Evolutionary conservation across 73 alveolate species (phyloP).

Genomic region (Blepharisma japonicum): DNA sequence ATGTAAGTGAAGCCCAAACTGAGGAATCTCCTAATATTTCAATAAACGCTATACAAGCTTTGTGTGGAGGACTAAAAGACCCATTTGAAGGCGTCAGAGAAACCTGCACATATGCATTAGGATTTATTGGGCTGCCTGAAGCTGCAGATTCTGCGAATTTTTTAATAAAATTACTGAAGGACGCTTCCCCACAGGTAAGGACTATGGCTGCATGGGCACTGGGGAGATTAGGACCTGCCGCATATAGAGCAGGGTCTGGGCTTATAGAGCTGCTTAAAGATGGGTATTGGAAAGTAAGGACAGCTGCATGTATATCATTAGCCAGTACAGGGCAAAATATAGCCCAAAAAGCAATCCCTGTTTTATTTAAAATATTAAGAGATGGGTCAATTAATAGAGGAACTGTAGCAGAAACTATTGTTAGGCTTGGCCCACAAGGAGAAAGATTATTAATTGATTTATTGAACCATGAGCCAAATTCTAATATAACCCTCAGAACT

Average conservation of each 20-base stretch:
- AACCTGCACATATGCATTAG: slow-evolving; percentile 76
- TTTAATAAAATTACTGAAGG: slow-evolving; percentile 59
- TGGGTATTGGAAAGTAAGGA: slow-evolving; percentile 91
- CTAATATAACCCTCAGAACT: slow-evolving; percentile 74
- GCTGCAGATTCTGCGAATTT: slow-evolving; percentile 71
- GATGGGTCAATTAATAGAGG: slow-evolving; percentile 85
- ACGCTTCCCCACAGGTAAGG: slow-evolving; percentile 80
- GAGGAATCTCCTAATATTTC: slow-evolving; percentile 5
- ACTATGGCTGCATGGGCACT: slow-evolving; percentile 89
- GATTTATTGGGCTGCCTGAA: slow-evolving; percentile 91
- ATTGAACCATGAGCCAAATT: slow-evolving; percentile 75
- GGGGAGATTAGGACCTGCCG: slow-evolving; percentile 75
- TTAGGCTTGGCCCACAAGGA: slow-evolving; percentile 84
- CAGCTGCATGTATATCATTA: slow-evolving; percentile 90
- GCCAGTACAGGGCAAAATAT: slow-evolving; percentile 77
- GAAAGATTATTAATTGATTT: slow-evolving; percentile 76
- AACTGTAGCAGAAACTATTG: slow-evolving; percentile 87
- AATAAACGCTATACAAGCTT: not conserved
- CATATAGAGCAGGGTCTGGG: slow-evolving; percentile 70
- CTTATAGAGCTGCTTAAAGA: slow-evolving; percentile 68
- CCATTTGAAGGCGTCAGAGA: slow-evolving; percentile 51
- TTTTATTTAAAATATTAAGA: slow-evolving; percentile 68
- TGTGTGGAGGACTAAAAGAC: not conserved
- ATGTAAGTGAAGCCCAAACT: not conserved
- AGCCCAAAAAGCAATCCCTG: slow-evolving; percentile 76